A percentile compares a stretch with the other conserved stretches of the same genome.
phyloP scores from a whole-genome alignment of 2,329 filamentous ascomycete genomes.

The Ophiostoma populinum region DNA sequence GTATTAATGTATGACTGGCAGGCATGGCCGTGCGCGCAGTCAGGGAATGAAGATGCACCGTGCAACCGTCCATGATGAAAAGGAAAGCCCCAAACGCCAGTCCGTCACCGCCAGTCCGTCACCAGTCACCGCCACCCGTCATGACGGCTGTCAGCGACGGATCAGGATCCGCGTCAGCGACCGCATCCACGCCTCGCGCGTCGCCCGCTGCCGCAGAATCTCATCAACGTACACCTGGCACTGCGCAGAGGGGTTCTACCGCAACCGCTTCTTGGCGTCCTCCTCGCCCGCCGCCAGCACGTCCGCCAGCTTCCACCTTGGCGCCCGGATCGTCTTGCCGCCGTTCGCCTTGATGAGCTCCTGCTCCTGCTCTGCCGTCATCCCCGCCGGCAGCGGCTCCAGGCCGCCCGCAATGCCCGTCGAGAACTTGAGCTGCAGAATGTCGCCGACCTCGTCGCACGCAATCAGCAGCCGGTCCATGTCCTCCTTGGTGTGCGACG shows the following conservation, averaged over 20 bases:
- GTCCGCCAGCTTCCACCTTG: constrained; percentile 73
- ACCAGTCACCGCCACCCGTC: no score
- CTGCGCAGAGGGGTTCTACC: constrained; percentile 13
- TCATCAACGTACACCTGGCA: constrained; percentile 5
- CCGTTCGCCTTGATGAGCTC: constrained; percentile 45
- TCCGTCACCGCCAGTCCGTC: no score
- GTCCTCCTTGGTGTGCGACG: constrained; percentile 96
- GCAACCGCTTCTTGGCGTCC: constrained; percentile 16
- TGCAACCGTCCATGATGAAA: no score
- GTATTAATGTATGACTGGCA: constrained; percentile 5
- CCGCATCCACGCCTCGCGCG: constrained; percentile 6
- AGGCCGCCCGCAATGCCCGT: constrained; percentile 83
- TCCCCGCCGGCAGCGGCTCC: constrained; percentile 54
- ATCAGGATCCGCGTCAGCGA: constrained; percentile 7
- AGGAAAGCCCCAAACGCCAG: constrained; percentile 2
- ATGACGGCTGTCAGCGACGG: constrained; percentile 7
- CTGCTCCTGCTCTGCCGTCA: constrained; percentile 54
- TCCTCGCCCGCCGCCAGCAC: constrained; percentile 41
- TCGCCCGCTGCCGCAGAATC: constrained; percentile 4
- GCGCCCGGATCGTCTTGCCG: constrained; percentile 55
- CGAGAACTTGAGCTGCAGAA: constrained; percentile 93
- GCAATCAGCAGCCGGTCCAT: constrained; percentile 76
- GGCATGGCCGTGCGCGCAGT: constrained; percentile 1
- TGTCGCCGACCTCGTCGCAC: constrained; percentile 82
- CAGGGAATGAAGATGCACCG: constrained; percentile 2